Conservation (phyloP, 345 rosid species). For the Eucalyptus cloeziana region DNA sequence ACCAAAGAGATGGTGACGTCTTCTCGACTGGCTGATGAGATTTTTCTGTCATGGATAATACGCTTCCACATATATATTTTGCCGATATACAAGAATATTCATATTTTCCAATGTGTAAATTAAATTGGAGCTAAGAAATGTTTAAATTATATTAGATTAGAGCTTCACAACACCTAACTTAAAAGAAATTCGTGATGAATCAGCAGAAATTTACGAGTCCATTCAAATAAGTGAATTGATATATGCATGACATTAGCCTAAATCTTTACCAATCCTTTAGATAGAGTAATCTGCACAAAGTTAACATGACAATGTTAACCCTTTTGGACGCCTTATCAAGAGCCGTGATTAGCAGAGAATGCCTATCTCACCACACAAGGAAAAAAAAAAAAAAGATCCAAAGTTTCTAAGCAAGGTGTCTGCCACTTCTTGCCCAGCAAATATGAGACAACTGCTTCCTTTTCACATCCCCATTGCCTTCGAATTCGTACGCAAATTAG, state of each 20-base stretch:
- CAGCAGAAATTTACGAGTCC: neutral
- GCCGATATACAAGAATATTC: neutral
- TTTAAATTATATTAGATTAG: neutral
- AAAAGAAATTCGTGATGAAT: neutral
- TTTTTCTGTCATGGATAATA: neutral
- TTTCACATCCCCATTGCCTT: neutral
- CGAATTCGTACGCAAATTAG: neutral
- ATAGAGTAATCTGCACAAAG: neutral
- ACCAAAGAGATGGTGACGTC: neutral
- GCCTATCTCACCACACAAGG: neutral
- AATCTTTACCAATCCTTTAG: neutral
- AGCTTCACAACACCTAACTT: neutral
- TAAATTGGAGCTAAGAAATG: neutral
- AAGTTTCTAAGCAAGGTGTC: neutral
- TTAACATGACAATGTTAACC: neutral
- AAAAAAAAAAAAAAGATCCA: fast-evolving
- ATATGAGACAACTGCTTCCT: neutral
- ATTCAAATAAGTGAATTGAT: neutral
- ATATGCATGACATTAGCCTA: neutral
- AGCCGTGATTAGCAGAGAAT: neutral
- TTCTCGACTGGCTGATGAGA: neutral
- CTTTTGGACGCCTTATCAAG: neutral
- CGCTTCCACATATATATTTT: neutral
- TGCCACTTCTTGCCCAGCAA: neutral
- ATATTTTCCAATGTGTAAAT: neutral